These are phyloP conservation scores for Ogataea paraovalis DNA, from an alignment of 805 yeast species.

Conservation along the genomic window DNA sequence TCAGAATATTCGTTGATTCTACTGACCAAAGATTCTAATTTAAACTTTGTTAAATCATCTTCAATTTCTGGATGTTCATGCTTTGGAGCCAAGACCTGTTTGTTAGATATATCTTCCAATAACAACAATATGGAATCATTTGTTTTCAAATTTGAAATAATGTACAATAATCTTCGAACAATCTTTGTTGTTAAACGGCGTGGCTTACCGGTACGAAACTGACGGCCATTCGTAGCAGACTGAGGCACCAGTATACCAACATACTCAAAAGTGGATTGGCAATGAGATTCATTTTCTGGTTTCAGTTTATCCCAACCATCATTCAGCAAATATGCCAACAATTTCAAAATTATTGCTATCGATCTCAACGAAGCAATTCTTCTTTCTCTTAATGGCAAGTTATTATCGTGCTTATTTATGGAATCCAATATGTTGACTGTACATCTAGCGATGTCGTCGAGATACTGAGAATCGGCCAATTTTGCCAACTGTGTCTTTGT, in stretches of 20 bases:
- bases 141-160: slow-evolving; percentile 16
- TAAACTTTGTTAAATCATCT: slow-evolving; percentile 1
- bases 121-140: slow-evolving; percentile 24
- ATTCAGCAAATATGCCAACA: slow-evolving; percentile 34
- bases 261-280: slow-evolving; percentile 2
- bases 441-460: slow-evolving; percentile 30
- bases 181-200: slow-evolving; percentile 9
- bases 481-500: slow-evolving; percentile 32
- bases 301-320: slow-evolving; percentile 16
- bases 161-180: slow-evolving; percentile 9
- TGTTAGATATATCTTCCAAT: slow-evolving; percentile 14
- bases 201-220: slow-evolving; percentile 13
- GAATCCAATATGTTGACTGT: slow-evolving; percentile 24
- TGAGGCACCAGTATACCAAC: slow-evolving; percentile 11
- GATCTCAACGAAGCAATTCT: slow-evolving; percentile 30
- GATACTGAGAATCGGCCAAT: slow-evolving; percentile 26
- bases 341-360: slow-evolving; percentile 33
- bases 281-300: background rate
- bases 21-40: slow-evolving; percentile 22
- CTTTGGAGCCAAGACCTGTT: slow-evolving; percentile 17
- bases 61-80: background rate
- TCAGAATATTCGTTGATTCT: slow-evolving; percentile 37
- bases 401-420: slow-evolving; percentile 23
- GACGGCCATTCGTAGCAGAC: slow-evolving; percentile 7
- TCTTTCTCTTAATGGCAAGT: slow-evolving; percentile 25